Percentiles rank a stretch among this genome's conserved stretches.
Evolutionary conservation across 164 flowering plant species (phyloP).

Genomic region (Stephania japonica): DNA sequence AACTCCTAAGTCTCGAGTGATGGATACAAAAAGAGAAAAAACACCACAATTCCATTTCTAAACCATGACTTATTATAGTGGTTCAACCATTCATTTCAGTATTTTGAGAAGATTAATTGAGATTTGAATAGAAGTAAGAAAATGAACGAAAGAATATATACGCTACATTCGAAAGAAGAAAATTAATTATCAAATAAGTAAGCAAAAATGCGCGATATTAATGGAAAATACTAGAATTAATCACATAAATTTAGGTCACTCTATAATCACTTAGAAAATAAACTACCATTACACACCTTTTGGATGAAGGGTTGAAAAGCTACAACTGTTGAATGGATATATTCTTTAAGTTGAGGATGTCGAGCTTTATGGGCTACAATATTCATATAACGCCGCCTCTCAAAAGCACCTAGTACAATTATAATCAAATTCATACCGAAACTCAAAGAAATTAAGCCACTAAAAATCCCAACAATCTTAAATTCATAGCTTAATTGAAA

Average conservation of each 20-base stretch:
- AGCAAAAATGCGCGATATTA: too few relatives aligned
- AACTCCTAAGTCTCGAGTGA: too few relatives aligned
- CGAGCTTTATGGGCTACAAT: constrained; percentile 72
- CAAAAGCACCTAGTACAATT: constrained; percentile 62
- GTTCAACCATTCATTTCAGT: too few relatives aligned
- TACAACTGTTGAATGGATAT: constrained; percentile 58
- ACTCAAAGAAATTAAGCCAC: not conserved
- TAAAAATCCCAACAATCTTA: not conserved
- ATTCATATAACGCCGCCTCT: constrained; percentile 82
- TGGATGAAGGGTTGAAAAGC: constrained; percentile 64
- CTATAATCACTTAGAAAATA: not conserved
- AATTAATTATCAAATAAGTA: too few relatives aligned
- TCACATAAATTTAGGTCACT: too few relatives aligned
- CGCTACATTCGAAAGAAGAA: too few relatives aligned
- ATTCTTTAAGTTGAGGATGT: constrained; percentile 71
- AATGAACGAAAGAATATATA: not conserved
- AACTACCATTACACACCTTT: constrained; percentile 37
- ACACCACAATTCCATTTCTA: too few relatives aligned
- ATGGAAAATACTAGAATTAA: too few relatives aligned
- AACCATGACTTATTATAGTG: too few relatives aligned
- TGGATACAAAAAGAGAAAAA: too few relatives aligned
- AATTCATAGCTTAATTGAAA: not conserved
- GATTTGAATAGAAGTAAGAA: too few relatives aligned
- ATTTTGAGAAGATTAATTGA: not conserved
- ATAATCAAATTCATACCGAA: not conserved